phyloP scores from a whole-genome alignment of 2,329 filamentous ascomycete genomes.

The Cordyceps pruinosa region DNA sequence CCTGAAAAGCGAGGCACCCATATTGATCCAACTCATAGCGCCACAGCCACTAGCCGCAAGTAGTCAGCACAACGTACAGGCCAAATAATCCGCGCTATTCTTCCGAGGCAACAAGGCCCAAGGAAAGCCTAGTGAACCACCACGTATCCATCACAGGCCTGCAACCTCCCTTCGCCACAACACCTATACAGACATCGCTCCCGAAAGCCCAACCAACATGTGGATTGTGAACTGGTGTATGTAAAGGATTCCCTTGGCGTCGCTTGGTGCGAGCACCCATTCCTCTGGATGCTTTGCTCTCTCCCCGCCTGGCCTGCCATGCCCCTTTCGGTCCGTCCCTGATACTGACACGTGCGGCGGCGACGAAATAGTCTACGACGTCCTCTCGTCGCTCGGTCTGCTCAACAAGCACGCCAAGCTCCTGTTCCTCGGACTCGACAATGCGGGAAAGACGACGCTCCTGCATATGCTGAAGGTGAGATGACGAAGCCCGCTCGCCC shows the following conservation, averaged over 20 bases:
- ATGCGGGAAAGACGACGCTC: constrained; percentile 89
- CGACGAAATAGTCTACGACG: constrained; percentile 62
- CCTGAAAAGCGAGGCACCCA: constrained; percentile 6
- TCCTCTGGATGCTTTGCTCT: not conserved
- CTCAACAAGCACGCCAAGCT: constrained; percentile 96
- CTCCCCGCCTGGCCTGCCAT: not conserved
- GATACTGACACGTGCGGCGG: constrained; percentile 26
- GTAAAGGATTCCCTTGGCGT: constrained; percentile 25
- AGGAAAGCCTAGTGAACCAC: not conserved
- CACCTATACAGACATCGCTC: not conserved
- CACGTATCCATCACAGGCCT: constrained; percentile 6
- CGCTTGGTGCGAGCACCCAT: not conserved
- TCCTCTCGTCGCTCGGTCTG: constrained; percentile 78
- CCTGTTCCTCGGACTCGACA: constrained; percentile 86
- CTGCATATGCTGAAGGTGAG: constrained; percentile 91
- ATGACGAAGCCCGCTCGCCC: too few relatives aligned
- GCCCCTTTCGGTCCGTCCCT: not conserved
- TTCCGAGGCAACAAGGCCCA: constrained; percentile 5
- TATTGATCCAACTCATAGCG: not conserved
- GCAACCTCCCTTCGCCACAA: not conserved
- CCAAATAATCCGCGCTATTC: constrained; percentile 12
- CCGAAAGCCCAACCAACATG: constrained; percentile 42
- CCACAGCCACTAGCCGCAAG: not conserved
- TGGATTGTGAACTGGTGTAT: constrained; percentile 96
- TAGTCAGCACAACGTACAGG: not conserved